These are phyloP conservation scores for Puccinia polysora DNA, from an alignment of 1,284 basidiomycete genomes.

Conservation along the genomic window DNA sequence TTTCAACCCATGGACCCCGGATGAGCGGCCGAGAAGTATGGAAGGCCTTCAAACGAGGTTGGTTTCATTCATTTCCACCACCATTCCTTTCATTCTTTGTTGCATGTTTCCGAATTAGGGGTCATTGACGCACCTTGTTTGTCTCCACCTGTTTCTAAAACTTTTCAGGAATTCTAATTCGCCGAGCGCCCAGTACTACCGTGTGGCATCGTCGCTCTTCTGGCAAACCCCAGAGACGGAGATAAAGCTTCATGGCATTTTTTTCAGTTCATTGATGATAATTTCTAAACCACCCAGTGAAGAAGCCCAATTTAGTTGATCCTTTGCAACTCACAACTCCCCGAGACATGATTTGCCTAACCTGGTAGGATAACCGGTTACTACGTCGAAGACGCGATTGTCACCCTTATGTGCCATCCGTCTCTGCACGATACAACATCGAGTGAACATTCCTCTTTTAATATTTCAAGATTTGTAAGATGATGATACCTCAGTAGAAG, in stretches of 20 bases:
- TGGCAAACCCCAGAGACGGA: constrained; percentile 19
- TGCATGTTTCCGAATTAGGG: not conserved
- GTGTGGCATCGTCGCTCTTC: constrained; percentile 8
- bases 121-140: not conserved
- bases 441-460: too few relatives aligned
- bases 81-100: not conserved
- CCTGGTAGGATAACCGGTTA: too few relatives aligned
- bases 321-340: not conserved
- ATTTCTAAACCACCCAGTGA: not conserved
- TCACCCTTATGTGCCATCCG: too few relatives aligned
- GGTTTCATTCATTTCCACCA: not conserved
- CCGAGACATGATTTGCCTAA: too few relatives aligned
- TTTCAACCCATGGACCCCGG: constrained; percentile 20
- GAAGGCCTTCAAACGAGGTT: constrained; percentile 26
- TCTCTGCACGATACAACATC: too few relatives aligned
- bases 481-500: too few relatives aligned
- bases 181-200: constrained; percentile 8
- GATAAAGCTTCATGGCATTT: not conserved
- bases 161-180: constrained; percentile 4
- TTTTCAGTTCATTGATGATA: not conserved
- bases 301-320: not conserved
- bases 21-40: constrained; percentile 39
- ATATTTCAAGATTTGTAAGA: too few relatives aligned
- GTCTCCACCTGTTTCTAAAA: too few relatives aligned
- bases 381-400: too few relatives aligned